These are phyloP conservation scores for Plantago major DNA, from an alignment of 257 asterid genomes.

Conservation along the genomic window DNA sequence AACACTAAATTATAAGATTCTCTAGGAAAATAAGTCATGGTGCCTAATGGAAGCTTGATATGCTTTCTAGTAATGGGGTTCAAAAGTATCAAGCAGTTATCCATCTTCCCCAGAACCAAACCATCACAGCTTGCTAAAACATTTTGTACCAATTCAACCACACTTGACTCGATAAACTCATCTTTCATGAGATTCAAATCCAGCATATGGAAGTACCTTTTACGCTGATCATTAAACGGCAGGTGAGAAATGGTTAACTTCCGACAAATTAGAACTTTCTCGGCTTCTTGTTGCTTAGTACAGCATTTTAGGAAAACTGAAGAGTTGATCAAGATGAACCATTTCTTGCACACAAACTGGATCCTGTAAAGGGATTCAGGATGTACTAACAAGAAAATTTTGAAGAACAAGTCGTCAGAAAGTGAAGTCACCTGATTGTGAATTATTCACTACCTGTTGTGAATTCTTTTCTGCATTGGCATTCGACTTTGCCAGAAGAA, in stretches of 20 bases:
- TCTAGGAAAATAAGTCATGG: not conserved
- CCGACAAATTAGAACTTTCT: constrained; percentile 26
- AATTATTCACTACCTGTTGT: not conserved
- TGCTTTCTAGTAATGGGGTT: constrained; percentile 34
- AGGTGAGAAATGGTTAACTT: not conserved
- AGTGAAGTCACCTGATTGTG: constrained; percentile 19
- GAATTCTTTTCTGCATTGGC: no score
- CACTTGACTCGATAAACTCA: constrained; percentile 19
- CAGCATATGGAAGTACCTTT: constrained; percentile 16
- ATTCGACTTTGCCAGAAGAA: no score
- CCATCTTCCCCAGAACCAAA: constrained; percentile 24
- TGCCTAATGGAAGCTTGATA: constrained; percentile 25
- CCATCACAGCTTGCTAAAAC: constrained; percentile 35
- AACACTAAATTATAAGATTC: constrained; percentile 26
- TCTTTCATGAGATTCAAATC: constrained; percentile 19
- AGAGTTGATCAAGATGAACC: constrained; percentile 30
- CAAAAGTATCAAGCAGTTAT: constrained; percentile 20
- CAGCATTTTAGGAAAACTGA: constrained; percentile 21
- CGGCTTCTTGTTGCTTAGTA: constrained; percentile 18
- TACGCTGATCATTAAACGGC: not conserved
- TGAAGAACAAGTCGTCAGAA: constrained; percentile 28
- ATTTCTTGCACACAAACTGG: constrained; percentile 38
- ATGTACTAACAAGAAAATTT: constrained; percentile 31
- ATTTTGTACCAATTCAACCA: constrained; percentile 3
- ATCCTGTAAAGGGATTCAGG: constrained; percentile 27